Conservation (phyloP, 495 filamentous ascomycete genomes). For the Glutinoglossum americanum region DNA sequence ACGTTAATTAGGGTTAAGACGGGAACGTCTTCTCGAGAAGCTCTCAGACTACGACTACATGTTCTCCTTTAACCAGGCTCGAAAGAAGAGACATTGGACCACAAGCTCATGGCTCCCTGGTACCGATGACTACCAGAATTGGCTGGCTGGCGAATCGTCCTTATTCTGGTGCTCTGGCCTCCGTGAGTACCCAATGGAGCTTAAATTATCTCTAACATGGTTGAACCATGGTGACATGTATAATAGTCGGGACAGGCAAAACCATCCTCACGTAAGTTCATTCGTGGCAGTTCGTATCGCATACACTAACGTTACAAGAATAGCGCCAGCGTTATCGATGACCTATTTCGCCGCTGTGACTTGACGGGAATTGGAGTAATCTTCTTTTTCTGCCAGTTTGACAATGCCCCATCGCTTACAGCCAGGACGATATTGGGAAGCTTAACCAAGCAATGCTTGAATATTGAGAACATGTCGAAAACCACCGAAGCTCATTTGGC, state of each 20-base stretch:
- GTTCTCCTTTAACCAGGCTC: constrained; percentile 5
- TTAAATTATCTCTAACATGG: constrained; percentile 3
- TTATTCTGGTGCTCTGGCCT: constrained; percentile 7
- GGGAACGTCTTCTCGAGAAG: constrained; percentile 5
- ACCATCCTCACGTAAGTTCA: constrained; percentile 10
- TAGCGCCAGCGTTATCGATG: neutral
- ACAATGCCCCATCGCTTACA: constrained; percentile 4
- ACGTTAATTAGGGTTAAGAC: neutral
- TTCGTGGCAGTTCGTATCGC: neutral
- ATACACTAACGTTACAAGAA: neutral
- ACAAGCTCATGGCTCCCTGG: constrained; percentile 5
- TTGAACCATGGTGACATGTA: neutral
- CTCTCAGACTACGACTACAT: constrained; percentile 7
- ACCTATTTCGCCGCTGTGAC: neutral
- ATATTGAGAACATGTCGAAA: neutral
- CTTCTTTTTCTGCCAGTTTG: constrained; percentile 9
- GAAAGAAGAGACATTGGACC: constrained; percentile 6
- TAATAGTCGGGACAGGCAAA: constrained; percentile 13
- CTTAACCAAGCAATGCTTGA: constrained; percentile 5
- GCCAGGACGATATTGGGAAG: constrained; percentile 3
- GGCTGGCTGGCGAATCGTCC: constrained; percentile 7
- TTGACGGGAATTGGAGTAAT: neutral
- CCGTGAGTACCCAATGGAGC: neutral
- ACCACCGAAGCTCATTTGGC: constrained; percentile 5
- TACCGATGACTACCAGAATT: neutral